These are phyloP conservation scores for Sporothrix globosa DNA, from an alignment of 2,329 filamentous ascomycete species.

Conservation along the genomic window DNA sequence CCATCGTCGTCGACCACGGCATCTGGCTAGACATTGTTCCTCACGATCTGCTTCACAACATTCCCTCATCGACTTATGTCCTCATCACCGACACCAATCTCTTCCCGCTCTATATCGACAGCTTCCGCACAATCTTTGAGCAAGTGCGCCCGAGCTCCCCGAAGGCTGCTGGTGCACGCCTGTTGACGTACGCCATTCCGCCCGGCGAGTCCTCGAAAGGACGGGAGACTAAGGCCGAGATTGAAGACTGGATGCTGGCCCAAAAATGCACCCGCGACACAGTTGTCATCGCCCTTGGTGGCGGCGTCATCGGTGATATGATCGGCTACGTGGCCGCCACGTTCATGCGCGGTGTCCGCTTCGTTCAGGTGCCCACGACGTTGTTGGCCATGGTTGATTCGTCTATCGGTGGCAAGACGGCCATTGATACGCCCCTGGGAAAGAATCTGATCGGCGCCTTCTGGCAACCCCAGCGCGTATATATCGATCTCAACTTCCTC, in stretches of 20 bases:
- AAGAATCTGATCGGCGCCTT: conserved; percentile 97
- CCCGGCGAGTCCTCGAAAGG: conserved; percentile 95
- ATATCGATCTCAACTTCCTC: conserved; percentile 90
- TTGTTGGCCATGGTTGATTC: conserved; percentile 97
- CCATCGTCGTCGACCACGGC: conserved; percentile 88
- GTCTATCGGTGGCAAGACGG: conserved; percentile 96
- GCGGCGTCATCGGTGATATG: conserved; percentile 97
- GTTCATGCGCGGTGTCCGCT: conserved; percentile 96
- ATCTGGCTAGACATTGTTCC: conserved; percentile 84
- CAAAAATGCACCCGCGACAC: conserved; percentile 94
- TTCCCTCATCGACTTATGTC: conserved; percentile 87
- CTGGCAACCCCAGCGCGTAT: conserved; percentile 93
- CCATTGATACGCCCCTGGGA: conserved; percentile 92
- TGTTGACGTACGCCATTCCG: conserved; percentile 83
- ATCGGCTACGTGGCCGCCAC: conserved; percentile 96
- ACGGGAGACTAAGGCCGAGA: conserved; percentile 87
- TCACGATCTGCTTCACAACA: conserved; percentile 74
- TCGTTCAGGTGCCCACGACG: conserved; percentile 95
- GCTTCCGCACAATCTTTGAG: conserved; percentile 71
- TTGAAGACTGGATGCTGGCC: conserved; percentile 96
- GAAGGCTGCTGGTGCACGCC: conserved; percentile 55
- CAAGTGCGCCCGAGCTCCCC: conserved; percentile 46
- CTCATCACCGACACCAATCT: conserved; percentile 97
- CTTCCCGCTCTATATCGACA: conserved; percentile 74
- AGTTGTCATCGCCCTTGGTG: conserved; percentile 90